Base-by-base conservation (phyloP, 306 rosid genomes). In the Crotalaria pallida region DNA sequence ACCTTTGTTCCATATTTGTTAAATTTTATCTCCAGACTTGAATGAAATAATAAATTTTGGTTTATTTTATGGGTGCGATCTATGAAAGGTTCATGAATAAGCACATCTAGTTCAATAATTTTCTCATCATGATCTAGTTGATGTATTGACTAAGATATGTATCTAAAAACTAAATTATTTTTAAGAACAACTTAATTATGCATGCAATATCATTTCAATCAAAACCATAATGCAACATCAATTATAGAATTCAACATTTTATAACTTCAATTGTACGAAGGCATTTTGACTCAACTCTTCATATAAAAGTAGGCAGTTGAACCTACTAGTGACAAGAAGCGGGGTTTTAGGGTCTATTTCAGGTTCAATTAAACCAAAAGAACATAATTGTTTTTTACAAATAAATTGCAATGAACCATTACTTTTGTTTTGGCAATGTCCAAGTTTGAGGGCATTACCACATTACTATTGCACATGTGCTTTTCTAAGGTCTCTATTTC, bases 81-180 rank as follows among this genome's bases (percentile, higher is more conserved):
- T 44, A 40, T 22, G 51, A 31, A 53, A 72, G 84, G 82, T 83
- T 77, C 82, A 83, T 83, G 80, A 63, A 83, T 69, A 67, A 48
- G 77, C 76, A 27, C 56, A 38, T 38, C 7, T 10, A 19, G 44
- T 49, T 49, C 67, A 75, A 75, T 53, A 47, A 74, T 63, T 61
- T 26, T 27, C 44, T 64, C 24, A 24, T 57, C 63, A 68, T 61
- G 59, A 66, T 72, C 75, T 27, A 79, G 40, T 58, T 44, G 63
- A 62, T 60, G 65, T 6, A 33, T 15, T 61, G 64, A 61, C 45
- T 36, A 62, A 48, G 60, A 47, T 77, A 72, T 72, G 16, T 19
- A 44, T 60, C 38, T 33, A 29, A 18, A 51, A 44, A 9, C 0
- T 11, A 1, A 22, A 10, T 12, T 18, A 18, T 50, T 17, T 29